Conservation (phyloP, 2,329 filamentous ascomycete species). For the Mollisia scopiformis region DNA sequence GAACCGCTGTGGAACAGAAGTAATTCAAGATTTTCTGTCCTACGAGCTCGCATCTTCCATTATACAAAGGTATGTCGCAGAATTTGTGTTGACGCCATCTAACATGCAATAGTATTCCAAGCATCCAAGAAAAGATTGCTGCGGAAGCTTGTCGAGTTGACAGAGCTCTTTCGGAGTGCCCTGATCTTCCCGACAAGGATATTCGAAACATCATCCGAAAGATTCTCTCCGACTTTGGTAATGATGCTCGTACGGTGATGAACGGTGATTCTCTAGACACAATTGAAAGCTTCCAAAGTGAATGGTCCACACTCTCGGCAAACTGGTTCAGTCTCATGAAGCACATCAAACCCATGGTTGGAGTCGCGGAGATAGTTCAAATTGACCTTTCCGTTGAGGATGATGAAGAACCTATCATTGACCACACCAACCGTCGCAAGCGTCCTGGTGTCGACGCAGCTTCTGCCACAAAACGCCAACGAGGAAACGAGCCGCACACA, state of each 20-base stretch:
- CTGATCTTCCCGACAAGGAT: constrained; percentile 66
- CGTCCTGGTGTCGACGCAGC: neutral
- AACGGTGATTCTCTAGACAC: constrained; percentile 45
- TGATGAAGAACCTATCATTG: neutral
- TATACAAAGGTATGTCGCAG: constrained; percentile 29
- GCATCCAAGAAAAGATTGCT: constrained; percentile 39
- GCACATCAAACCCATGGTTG: neutral
- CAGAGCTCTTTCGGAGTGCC: constrained; percentile 58
- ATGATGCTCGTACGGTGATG: constrained; percentile 41
- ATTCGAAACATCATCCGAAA: constrained; percentile 65
- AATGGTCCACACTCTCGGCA: neutral
- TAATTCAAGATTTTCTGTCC: constrained; percentile 52
- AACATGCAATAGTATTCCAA: constrained; percentile 6
- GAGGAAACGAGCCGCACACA: neutral
- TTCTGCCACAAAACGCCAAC: neutral
- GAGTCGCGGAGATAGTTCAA: neutral
- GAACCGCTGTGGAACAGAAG: constrained; percentile 53
- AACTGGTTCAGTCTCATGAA: neutral
- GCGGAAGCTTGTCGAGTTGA: constrained; percentile 53
- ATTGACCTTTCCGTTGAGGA: neutral
- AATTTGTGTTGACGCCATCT: neutral
- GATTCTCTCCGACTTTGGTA: constrained; percentile 60
- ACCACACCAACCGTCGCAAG: neutral
- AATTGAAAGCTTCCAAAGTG: neutral
- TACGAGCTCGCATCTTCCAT: constrained; percentile 51